A percentile compares a stretch with the other conserved stretches of the same genome.
phyloP scores from a whole-genome alignment of 2,329 filamentous ascomycete species.

The Aspergillus phoenicis region DNA sequence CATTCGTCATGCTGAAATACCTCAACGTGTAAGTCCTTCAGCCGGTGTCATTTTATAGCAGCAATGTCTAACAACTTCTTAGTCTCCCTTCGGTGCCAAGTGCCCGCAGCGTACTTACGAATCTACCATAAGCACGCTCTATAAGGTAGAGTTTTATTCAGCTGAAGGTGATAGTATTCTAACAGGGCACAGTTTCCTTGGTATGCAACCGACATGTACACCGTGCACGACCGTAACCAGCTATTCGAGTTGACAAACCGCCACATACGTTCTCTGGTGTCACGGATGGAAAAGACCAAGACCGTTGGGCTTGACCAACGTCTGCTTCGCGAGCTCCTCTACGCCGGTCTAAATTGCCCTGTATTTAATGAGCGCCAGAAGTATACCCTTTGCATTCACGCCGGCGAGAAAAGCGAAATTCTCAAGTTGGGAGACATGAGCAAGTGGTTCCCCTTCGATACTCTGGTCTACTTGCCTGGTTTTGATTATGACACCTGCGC shows the following conservation, averaged over 20 bases:
- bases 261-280: constrained; percentile 70
- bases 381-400: constrained; percentile 35
- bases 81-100: constrained; percentile 55
- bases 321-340: constrained; percentile 43
- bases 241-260: constrained; percentile 49
- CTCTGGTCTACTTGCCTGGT: constrained; percentile 31
- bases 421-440: constrained; percentile 28
- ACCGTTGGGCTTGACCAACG: constrained; percentile 44
- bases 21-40: constrained; percentile 49
- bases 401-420: constrained; percentile 25
- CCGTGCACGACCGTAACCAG: constrained; percentile 49
- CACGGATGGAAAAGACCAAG: constrained; percentile 55
- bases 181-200: constrained; percentile 51
- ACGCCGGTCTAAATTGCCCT: constrained; percentile 45
- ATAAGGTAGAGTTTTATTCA: constrained; percentile 46
- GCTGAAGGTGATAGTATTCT: constrained; percentile 11
- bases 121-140: constrained; percentile 53
- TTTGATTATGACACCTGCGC: constrained; percentile 25
- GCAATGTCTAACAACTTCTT: constrained; percentile 2
- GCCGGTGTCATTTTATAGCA: not conserved
- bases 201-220: constrained; percentile 49
- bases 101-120: constrained; percentile 58
- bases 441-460: constrained; percentile 46
- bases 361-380: constrained; percentile 50
- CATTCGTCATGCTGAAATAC: constrained; percentile 51